Evolutionary conservation across 208 protist genomes (phyloP), one percentile per base, ranked within the genome.

Genomic region (Herpetomonas tarakana): DNA sequence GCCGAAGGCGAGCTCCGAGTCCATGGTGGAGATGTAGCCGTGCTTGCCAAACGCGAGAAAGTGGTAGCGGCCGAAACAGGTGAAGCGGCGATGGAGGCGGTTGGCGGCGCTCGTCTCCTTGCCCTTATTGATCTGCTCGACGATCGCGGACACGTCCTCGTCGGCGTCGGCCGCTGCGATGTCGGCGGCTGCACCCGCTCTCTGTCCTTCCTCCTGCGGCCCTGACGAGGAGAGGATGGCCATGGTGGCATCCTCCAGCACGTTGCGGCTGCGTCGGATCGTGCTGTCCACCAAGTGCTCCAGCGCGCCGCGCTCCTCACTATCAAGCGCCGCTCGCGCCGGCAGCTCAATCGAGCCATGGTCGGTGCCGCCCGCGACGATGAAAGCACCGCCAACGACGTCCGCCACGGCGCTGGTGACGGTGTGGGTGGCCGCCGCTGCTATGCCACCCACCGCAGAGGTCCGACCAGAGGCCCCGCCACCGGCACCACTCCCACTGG

Each of bases 41-140:
- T 58, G 60, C 4, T 53, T 16, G 31, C 75, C 67, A 58, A 74
- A 81, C 29, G 71, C 59, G 24, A 93, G 38, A 53, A 93, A 87
- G 53, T 93, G 82, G 52, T 81, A 92, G n/a, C 73, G 70, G 4
- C 85, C 85, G 30, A 93, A 86, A 50, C 79, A 84, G 21, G 78
- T 70, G 50, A 82, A 88, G 52, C 74, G 71, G 30, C 86, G 79
- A 50, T 89, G 77, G 54, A 75, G 22, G 50, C 77, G 65, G 14
- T 62, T 59, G 18, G 26, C 1, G 9, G 22, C 29, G 35, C 35
- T 41, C 9, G 35, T 41, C 9, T 18, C 35, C 35, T 41, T 14
- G 35, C 35, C 35, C 14, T 41, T 41, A 6, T 41, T 41, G 35
- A 41, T 41, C 14, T 41, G 35, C 35, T 6, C 35, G 14, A 41